A percentile compares a stretch with the other conserved stretches of the same genome.
Evolutionary conservation across 441 rosid species (phyloP).

Genomic region (Syzygium syzygioides): DNA sequence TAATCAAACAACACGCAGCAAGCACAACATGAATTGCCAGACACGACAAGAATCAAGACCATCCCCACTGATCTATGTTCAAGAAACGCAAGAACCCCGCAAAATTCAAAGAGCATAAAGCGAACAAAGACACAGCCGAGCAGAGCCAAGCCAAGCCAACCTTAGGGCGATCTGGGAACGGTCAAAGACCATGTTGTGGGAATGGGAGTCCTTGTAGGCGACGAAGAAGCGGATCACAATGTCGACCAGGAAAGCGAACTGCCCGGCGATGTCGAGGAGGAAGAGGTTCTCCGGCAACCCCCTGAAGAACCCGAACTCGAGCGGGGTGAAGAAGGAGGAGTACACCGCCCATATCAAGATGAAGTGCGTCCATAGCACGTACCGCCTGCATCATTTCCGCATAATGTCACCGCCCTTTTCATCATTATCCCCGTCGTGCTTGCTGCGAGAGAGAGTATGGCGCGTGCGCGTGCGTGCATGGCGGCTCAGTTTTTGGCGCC

Average conservation of each 20-base stretch:
- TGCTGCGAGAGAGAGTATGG: not conserved
- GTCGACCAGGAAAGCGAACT: slow-evolving; percentile 77
- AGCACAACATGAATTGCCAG: not conserved
- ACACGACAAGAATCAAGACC: not conserved
- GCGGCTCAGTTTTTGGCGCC: not conserved
- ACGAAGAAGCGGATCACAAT: slow-evolving; percentile 63
- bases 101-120: not conserved
- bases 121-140: not conserved
- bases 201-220: slow-evolving; percentile 59
- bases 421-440: no score
- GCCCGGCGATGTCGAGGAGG: slow-evolving; percentile 77
- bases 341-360: slow-evolving; percentile 87
- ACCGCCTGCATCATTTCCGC: slow-evolving; percentile 44
- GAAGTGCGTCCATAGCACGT: slow-evolving; percentile 60
- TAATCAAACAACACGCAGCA: slow-evolving; percentile 7
- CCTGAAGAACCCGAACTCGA: slow-evolving; percentile 95
- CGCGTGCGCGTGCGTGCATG: not conserved
- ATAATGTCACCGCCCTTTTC: not conserved
- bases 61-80: not conserved
- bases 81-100: not conserved
- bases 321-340: slow-evolving; percentile 92
- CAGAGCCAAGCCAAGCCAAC: slow-evolving; percentile 18
- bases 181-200: slow-evolving; percentile 57
- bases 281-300: slow-evolving; percentile 77
- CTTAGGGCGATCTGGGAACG: slow-evolving; percentile 60